Base-by-base conservation (phyloP, 768 basidiomycete species). In the Paxillus rubicundulus region DNA sequence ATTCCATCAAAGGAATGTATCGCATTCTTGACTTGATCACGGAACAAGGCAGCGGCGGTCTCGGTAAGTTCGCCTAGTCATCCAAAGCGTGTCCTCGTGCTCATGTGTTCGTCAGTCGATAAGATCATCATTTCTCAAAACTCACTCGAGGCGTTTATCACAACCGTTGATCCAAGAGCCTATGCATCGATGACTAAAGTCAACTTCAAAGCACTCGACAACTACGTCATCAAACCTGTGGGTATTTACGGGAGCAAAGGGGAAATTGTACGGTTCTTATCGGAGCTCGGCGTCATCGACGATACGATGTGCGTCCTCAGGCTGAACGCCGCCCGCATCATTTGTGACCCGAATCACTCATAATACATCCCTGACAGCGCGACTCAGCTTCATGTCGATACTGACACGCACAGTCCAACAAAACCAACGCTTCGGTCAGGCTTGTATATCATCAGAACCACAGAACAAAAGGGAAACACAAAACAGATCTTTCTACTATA, bases 91-190 rank as follows among this genome's bases (percentile, higher is more conserved):
- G 14, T 33, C 9, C 32, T 36, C 9, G 7, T 32, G 9, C 52
- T 33, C 1, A 13, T 47, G 9, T 45, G n/a, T 27, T 16, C 45
- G 6, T 47, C 53, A 82, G 83, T 83, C 36, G 82, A 84, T 57
- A 85, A 86, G 60, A 76, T 85, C 30, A 78, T 85, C 62, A 85
- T 86, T 27, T 70, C 72, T 2, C 80, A 82, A 61, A 67, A 74
- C 2, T 77, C 80, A 3, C 66, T 85, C 12, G 66, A 69, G 53
- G 55, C 67, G 2, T 76, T 85, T 46, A 74, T 81, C 58, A 79
- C 84, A 46, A 61, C 60, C 16, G 42, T 83, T 9, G 70, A 59
- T 37, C 80, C 83, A 0, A 76, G 79, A 1, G 76, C 84, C 5
- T 85, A 82, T 57, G 54, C 58, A 1, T 79, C 80, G 0, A 68